Conservation (phyloP, 768 basidiomycete species). For the Termitomyces sp. region DNA sequence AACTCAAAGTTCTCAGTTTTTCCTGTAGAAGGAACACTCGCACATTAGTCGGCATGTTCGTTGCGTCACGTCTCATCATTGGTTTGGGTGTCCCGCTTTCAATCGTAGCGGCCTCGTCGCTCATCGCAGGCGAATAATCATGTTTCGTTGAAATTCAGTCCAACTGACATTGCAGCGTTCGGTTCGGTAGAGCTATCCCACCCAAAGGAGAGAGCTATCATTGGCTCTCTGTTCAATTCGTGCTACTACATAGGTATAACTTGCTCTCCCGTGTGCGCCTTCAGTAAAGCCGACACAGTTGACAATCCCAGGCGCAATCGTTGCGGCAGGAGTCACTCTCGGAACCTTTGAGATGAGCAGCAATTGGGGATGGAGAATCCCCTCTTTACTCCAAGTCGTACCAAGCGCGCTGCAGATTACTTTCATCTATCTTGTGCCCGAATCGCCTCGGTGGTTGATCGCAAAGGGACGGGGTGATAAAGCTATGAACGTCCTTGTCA, state of each 20-base stretch:
- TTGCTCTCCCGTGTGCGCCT: neutral
- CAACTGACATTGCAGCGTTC: neutral
- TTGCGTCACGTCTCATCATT: slow-evolving; percentile 47
- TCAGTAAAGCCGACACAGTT: neutral
- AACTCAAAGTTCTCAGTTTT: neutral
- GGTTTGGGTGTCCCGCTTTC: slow-evolving; percentile 59
- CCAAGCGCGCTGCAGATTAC: slow-evolving; percentile 48
- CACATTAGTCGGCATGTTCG: slow-evolving; percentile 50
- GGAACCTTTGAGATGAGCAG: slow-evolving; percentile 56
- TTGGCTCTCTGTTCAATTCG: slow-evolving; percentile 60
- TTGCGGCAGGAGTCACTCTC: slow-evolving; percentile 56
- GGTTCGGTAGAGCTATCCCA: slow-evolving; percentile 47
- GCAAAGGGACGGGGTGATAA: slow-evolving; percentile 46
- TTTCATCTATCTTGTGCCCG: slow-evolving; percentile 56
- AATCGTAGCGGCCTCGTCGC: slow-evolving; percentile 60
- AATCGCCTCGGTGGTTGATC: slow-evolving; percentile 63
- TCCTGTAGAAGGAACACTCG: neutral
- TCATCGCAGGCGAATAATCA: slow-evolving; percentile 41
- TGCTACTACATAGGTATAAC: slow-evolving; percentile 51
- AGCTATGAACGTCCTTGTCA: slow-evolving; percentile 40
- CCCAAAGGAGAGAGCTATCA: slow-evolving; percentile 61
- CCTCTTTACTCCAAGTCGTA: slow-evolving; percentile 48
- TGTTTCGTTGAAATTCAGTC: neutral
- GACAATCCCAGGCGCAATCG: slow-evolving; percentile 38
- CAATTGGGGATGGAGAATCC: slow-evolving; percentile 69